phyloP scores from a whole-genome alignment of 768 basidiomycete genomes.

The Xerocomellus amylosporus region DNA sequence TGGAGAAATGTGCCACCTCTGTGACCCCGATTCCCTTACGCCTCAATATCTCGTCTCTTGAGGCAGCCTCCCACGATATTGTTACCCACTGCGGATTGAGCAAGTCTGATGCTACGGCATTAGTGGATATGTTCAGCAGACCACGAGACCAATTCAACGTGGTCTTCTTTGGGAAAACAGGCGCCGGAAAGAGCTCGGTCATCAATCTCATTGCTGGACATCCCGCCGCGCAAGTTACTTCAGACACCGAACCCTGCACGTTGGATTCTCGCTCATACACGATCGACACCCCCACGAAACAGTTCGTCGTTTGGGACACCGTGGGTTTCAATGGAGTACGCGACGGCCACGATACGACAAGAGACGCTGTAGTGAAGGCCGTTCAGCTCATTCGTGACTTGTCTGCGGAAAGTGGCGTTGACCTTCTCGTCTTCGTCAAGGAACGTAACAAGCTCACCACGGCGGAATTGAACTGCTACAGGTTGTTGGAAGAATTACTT shows the following conservation, averaged over 20 bases:
- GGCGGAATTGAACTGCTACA: constrained; percentile 26
- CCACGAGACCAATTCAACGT: constrained; percentile 18
- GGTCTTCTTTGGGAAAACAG: constrained; percentile 35
- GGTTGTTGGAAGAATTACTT: constrained; percentile 31
- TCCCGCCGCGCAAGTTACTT: background rate
- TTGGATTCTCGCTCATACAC: background rate
- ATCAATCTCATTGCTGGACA: background rate
- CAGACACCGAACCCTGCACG: background rate
- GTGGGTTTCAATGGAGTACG: background rate
- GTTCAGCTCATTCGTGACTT: constrained; percentile 26
- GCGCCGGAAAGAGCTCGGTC: constrained; percentile 32
- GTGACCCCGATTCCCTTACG: background rate
- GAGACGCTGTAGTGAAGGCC: constrained; percentile 6
- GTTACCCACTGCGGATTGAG: background rate
- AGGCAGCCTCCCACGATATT: background rate
- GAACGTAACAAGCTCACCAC: constrained; percentile 25
- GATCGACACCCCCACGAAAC: background rate
- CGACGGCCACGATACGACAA: background rate
- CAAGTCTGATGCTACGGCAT: background rate
- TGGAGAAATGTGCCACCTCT: background rate
- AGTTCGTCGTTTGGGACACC: constrained; percentile 5
- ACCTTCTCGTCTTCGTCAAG: constrained; percentile 35
- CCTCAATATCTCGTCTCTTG: background rate
- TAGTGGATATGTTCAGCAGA: background rate
- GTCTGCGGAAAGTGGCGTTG: constrained; percentile 14